Evolutionary conservation across 129 eudicot genomes (phyloP), one percentile per base, ranked within the genome.

Genomic region (Silybum marianum): DNA sequence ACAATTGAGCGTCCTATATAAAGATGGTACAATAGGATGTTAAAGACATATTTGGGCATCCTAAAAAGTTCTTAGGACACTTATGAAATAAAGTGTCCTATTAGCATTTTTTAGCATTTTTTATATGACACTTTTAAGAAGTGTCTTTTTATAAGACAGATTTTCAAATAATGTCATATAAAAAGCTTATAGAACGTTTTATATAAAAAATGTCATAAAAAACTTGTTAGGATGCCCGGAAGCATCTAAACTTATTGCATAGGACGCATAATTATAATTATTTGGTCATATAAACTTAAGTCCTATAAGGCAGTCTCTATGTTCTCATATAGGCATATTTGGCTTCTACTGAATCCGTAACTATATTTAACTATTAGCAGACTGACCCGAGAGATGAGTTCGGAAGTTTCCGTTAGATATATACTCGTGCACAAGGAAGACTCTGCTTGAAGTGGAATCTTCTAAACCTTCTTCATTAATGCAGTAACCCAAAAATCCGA

Each of bases 401-500:
- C 89, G 91, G 7, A 88, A 94, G 71, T 87, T 91, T 63, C 97
- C 97, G 76, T 91, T 91, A 8, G 97, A 82, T 62, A 91, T 87
- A 72, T 80, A 94, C 84, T 94, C 97, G 26, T 94, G 87, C 46
- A 94, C 92, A 32, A 94, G 93, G 82, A 89, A 91, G 73, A 91
- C 86, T 86, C 85, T 91, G 83, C 81, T 86, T 16, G 90, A 82
- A 48, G 87, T 80, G 60, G 89, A 84, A 75, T 88, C 93, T 71
- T 90, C 97, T 69, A 82, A 87, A 73, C 83, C 85, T n/a, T 83
- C 89, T 25, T 78, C 93, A 83, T 86, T 92, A 82, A 94, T 91
- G 85, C 98, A 94, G 73, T 88, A 86, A 72, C 98, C 97, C 79
- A 94, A 81, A 82, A 94, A 89, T 34, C 85, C 89, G 76, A 91